Conservation (phyloP, 108 stramenopile species). For the Fragilaria crotonensis region DNA sequence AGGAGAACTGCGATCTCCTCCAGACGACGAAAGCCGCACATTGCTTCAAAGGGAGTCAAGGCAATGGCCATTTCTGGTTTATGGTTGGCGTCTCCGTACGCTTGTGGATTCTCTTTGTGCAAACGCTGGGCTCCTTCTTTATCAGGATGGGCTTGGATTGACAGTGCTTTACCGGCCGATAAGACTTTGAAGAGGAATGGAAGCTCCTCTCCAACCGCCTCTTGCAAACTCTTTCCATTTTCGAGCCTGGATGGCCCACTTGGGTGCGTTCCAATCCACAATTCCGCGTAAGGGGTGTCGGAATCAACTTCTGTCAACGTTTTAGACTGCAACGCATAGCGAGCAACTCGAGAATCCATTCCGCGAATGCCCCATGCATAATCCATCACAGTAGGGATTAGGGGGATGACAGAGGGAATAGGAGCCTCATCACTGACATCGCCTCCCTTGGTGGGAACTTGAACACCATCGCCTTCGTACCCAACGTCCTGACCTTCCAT, state of each 20-base stretch:
- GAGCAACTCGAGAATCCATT: slow-evolving; percentile 69
- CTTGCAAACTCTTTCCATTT: slow-evolving; percentile 2
- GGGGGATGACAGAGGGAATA: slow-evolving; percentile 18
- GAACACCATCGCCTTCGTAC: too few relatives aligned
- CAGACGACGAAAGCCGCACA: slow-evolving; percentile 93
- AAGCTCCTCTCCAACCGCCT: slow-evolving; percentile 52
- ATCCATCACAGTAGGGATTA: slow-evolving; percentile 56
- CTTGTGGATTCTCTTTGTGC: slow-evolving; percentile 65
- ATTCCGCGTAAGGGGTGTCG: slow-evolving; percentile 79
- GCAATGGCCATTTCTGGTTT: slow-evolving; percentile 99
- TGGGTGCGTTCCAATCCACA: slow-evolving; percentile 87
- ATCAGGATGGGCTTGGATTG: slow-evolving; percentile 90
- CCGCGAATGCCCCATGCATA: slow-evolving; percentile 82
- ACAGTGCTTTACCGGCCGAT: slow-evolving; percentile 66
- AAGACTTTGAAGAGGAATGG: slow-evolving; percentile 90
- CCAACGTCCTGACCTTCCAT: too few relatives aligned
- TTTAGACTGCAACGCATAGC: slow-evolving; percentile 48
- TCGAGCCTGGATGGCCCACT: slow-evolving; percentile 56
- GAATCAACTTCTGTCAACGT: slow-evolving; percentile 65
- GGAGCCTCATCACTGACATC: too few relatives aligned
- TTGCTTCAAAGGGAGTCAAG: slow-evolving; percentile 91
- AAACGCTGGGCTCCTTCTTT: slow-evolving; percentile 77
- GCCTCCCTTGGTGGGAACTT: too few relatives aligned
- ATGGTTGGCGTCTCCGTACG: slow-evolving; percentile 96
- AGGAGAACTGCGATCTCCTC: slow-evolving; percentile 69